These are phyloP conservation scores for Amesomyces nigricolor DNA, from an alignment of 2,329 filamentous ascomycete genomes.

Conservation along the genomic window DNA sequence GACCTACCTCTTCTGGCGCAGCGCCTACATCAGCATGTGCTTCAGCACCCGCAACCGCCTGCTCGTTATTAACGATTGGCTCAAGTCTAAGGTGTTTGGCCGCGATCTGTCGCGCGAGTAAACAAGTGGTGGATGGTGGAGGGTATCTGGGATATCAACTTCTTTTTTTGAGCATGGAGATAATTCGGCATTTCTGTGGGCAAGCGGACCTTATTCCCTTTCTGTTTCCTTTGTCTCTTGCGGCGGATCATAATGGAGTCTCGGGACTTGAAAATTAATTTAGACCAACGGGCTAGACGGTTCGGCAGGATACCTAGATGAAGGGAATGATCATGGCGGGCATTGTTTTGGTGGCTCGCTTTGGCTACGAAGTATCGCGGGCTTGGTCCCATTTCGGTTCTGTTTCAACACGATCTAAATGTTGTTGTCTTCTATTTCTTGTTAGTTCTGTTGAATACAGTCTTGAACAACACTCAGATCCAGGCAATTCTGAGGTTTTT, in stretches of 20 bases:
- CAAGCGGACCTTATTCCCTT: slow-evolving; percentile 3
- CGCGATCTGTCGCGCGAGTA: slow-evolving; percentile 88
- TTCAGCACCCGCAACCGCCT: slow-evolving; percentile 97
- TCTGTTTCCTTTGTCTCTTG: slow-evolving; percentile 13
- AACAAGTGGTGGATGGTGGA: no score
- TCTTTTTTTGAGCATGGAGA: background rate
- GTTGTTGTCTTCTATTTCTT: background rate
- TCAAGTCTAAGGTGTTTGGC: slow-evolving; percentile 94
- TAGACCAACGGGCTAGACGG: slow-evolving; percentile 22
- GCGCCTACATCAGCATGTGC: slow-evolving; percentile 98
- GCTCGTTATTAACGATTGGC: slow-evolving; percentile 88
- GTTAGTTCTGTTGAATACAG: background rate
- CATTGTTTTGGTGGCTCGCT: slow-evolving; percentile 6
- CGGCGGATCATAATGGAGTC: slow-evolving; percentile 21
- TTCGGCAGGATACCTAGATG: slow-evolving; percentile 16
- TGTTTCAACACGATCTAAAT: background rate
- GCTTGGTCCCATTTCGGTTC: slow-evolving; percentile 1
- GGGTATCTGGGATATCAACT: background rate
- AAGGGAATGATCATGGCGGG: slow-evolving; percentile 12
- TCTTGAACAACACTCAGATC: background rate
- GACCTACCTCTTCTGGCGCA: slow-evolving; percentile 98
- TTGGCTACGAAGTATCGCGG: background rate
- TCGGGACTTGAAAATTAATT: slow-evolving; percentile 15
- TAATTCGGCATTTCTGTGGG: slow-evolving; percentile 8
- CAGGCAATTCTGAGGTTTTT: background rate